Base-by-base conservation (phyloP, 106 monocot genomes). In the Dendrobium officinale region DNA sequence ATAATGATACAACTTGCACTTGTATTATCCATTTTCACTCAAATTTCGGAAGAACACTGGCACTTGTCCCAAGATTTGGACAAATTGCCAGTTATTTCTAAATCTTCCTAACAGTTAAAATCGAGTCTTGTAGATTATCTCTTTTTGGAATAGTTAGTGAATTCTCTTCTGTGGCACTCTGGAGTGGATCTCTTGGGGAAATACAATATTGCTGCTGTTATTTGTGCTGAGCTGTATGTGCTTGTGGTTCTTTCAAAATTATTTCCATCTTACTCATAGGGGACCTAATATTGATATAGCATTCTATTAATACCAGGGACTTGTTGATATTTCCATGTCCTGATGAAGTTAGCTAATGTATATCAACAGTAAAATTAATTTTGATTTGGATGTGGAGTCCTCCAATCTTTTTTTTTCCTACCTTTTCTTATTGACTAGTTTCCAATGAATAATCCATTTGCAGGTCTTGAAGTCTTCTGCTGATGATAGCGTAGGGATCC, bases 401-500 rank as follows among this genome's bases (percentile, higher is more conserved):
- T n/a, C 6, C 29, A 15, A 33, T 37, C 22, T 20, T 17, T 19
- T n/a, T n/a, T 55, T 55, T 51, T 4, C 29, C n/a, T 66, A 10
- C 5, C 24, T 24, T 82, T 78, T 44, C 22, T 16, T 45, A 29
- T 16, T 37, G 55, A 11, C 19, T 18, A 48, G 47, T 75, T 44
- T 45, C 45, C 20, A 44, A 75, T 75, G 45, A 44, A 43, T 54
- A 37, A 41, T 79, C 77, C 51, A 47, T 81, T 6, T 77, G 10
- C 77, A 94, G 94, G 61, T 81, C 22, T 73, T 74, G 48, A 85
- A 81, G 68, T 72, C 79, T 82, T 59, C 83, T 82, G 56, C 75
- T 26, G 13, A 75, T 47, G 79, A 79, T 4, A 40, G 26, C 37
- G 11, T 22, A 73, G 58, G 56, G 79, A 64, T 55, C 9, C 54